A percentile compares a stretch with the other conserved stretches of the same genome.
These are phyloP conservation scores for Solanum medicagineum DNA, from an alignment of 257 asterid species.

Conservation along the genomic window DNA sequence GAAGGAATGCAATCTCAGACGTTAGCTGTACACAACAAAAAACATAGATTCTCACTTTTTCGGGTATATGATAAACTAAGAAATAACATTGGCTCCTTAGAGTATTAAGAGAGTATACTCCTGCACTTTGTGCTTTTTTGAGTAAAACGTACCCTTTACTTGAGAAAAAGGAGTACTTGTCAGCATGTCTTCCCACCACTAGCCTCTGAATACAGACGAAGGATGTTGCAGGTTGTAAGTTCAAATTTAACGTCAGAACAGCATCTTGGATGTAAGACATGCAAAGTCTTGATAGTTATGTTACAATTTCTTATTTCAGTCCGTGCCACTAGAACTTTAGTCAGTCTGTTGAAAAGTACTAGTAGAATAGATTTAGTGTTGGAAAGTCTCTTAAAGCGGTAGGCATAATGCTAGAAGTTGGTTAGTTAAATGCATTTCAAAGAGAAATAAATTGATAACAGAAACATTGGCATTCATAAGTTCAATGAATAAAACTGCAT, in stretches of 20 bases:
- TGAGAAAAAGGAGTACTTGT: neutral
- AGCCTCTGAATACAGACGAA: neutral
- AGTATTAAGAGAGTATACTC: neutral
- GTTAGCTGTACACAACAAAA: neutral
- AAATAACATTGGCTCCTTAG: neutral
- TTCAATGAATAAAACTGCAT: neutral
- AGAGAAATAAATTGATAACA: neutral
- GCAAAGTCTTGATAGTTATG: neutral
- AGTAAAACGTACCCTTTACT: neutral
- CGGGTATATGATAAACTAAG: neutral
- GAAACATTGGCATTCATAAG: neutral
- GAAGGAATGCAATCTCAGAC: neutral
- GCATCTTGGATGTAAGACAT: neutral
- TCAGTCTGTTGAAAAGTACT: neutral
- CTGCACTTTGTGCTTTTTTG: neutral
- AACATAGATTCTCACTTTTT: neutral
- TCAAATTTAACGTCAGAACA: neutral
- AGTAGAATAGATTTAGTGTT: neutral
- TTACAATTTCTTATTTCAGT: neutral
- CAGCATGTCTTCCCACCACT: neutral
- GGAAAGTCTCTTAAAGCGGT: neutral
- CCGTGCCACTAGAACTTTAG: neutral
- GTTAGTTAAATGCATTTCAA: neutral
- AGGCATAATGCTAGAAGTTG: neutral
- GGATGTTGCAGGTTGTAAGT: neutral